phyloP scores from a whole-genome alignment of 352 stramenopile genomes.

The Globisporangium polare region DNA sequence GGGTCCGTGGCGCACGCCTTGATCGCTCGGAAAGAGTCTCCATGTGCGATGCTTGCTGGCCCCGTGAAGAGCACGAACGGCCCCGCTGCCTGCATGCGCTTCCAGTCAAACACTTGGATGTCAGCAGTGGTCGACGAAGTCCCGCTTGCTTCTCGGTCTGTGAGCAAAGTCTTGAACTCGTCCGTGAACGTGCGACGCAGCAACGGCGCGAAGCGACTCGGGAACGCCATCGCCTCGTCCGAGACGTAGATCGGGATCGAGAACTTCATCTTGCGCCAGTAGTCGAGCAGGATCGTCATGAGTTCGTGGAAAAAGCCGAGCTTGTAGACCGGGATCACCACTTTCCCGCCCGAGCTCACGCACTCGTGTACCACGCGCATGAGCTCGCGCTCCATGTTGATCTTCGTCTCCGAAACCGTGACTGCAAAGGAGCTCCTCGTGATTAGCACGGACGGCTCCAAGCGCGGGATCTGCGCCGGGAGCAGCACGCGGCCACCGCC shows the following conservation, averaged over 20 bases:
- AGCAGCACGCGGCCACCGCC: slow-evolving; percentile 65
- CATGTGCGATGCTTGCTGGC: slow-evolving; percentile 67
- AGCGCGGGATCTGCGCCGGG: slow-evolving; percentile 59
- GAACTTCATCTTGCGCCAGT: slow-evolving; percentile 62
- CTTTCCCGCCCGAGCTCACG: slow-evolving; percentile 70
- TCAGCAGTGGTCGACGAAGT: not conserved
- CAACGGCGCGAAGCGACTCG: slow-evolving; percentile 52
- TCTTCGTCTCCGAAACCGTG: slow-evolving; percentile 80
- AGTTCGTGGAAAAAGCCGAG: slow-evolving; percentile 83
- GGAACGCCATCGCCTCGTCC: slow-evolving; percentile 55
- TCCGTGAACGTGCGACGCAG: slow-evolving; percentile 59
- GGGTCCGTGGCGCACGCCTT: slow-evolving; percentile 58
- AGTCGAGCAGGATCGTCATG: slow-evolving; percentile 59
- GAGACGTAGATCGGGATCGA: slow-evolving; percentile 65
- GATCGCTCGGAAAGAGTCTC: slow-evolving; percentile 64
- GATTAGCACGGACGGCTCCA: slow-evolving; percentile 57
- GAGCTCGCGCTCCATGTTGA: slow-evolving; percentile 75
- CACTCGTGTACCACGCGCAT: slow-evolving; percentile 77
- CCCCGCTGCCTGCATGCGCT: slow-evolving; percentile 49
- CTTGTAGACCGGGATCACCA: slow-evolving; percentile 76
- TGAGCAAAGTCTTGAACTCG: slow-evolving; percentile 29
- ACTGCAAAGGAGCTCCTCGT: slow-evolving; percentile 75
- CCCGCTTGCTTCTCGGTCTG: slow-evolving; percentile 19
- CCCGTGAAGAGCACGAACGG: slow-evolving; percentile 80
- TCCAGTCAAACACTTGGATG: slow-evolving; percentile 67